Evolutionary conservation across 176 grass and related monocot genomes (phyloP).

Genomic region (Musa beccarii): DNA sequence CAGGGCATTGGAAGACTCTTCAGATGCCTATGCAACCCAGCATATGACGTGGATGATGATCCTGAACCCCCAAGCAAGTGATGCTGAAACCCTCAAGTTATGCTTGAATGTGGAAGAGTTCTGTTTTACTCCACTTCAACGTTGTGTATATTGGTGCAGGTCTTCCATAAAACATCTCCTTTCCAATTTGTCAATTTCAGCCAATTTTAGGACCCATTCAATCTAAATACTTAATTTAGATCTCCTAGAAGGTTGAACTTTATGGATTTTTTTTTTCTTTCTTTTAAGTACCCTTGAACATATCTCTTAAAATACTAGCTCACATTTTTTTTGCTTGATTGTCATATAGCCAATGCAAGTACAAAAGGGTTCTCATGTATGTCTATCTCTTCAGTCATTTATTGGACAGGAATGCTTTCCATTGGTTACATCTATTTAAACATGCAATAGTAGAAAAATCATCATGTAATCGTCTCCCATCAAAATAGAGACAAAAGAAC

Average conservation of each 20-base stretch:
- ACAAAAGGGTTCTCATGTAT: too few relatives aligned
- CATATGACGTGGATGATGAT: conserved; percentile 95
- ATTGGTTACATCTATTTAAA: too few relatives aligned
- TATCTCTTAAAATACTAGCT: background rate
- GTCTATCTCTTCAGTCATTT: too few relatives aligned
- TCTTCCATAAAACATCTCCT: background rate
- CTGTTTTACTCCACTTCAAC: background rate
- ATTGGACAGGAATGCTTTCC: too few relatives aligned
- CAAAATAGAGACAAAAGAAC: background rate
- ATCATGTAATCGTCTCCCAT: too few relatives aligned
- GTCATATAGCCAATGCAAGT: too few relatives aligned
- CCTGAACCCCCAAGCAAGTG: conserved; percentile 41
- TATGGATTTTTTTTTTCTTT: background rate
- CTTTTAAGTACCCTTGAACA: background rate
- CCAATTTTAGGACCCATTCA: background rate
- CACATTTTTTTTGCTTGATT: background rate
- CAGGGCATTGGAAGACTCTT: conserved; percentile 97
- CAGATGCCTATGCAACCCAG: conserved; percentile 92
- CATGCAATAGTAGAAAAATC: too few relatives aligned
- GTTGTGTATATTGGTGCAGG: background rate
- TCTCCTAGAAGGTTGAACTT: background rate
- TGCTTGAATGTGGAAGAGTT: conserved; percentile 3
- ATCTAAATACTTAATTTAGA: background rate
- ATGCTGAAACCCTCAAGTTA: background rate
- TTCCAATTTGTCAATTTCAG: background rate